phyloP scores from a whole-genome alignment of 148 eudicot genomes.

The Silene uniflora region DNA sequence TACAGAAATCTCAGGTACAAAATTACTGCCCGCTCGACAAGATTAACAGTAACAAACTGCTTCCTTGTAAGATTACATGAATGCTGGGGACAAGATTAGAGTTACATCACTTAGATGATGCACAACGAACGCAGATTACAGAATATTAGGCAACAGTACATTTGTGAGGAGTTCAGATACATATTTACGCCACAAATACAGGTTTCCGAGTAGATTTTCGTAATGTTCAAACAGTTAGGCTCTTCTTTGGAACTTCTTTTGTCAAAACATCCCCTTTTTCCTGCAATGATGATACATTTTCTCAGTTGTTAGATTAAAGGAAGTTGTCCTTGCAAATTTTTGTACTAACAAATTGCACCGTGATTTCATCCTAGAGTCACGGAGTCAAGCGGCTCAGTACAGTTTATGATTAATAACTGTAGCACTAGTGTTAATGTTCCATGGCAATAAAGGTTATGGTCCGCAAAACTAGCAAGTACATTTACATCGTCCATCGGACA shows the following conservation, averaged over 20 bases:
- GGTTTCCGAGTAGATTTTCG: neutral
- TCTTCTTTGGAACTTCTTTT: slow-evolving; percentile 42
- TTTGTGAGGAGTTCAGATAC: neutral
- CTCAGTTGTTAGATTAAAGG: neutral
- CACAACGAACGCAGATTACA: neutral
- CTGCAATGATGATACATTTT: slow-evolving; percentile 29
- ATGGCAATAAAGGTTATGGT: no score
- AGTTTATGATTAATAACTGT: no score
- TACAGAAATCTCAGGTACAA: neutral
- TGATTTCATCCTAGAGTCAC: no score
- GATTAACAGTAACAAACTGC: neutral
- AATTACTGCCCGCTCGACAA: neutral
- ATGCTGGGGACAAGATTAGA: neutral
- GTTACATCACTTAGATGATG: slow-evolving; percentile 14
- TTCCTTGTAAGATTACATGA: slow-evolving; percentile 10
- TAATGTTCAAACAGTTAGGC: slow-evolving; percentile 33
- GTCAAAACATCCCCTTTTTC: slow-evolving; percentile 44
- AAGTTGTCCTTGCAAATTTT: neutral
- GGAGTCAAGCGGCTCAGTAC: no score
- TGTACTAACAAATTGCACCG: no score
- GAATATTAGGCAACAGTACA: slow-evolving; percentile 1
- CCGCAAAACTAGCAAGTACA: no score
- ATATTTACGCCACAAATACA: neutral
- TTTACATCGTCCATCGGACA: no score
- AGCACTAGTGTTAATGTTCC: no score